Base-by-base conservation (phyloP, 176 grass and related monocot genomes). In the Luzula sylvatica region DNA sequence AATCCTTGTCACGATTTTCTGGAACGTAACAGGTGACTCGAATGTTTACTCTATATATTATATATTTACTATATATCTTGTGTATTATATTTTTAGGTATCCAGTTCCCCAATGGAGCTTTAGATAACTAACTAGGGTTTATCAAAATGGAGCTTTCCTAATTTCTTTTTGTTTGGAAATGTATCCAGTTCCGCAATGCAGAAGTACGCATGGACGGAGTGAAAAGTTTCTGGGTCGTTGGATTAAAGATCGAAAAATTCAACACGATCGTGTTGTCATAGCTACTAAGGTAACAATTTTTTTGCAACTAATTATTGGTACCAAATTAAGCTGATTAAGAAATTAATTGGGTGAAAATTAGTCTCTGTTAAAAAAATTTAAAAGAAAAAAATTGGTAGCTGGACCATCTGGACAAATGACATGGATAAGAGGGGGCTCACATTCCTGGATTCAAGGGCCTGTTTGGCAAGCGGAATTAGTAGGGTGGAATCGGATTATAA, bases 391-490 rank as follows among this genome's bases (percentile, higher is more conserved):
- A 52, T 23, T 88, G 89, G 80, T 88, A 8, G 53, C 89, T 0
- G 89, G 89, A 26, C 89, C 89, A 23, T 95, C 89, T 4, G 89
- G 83, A 5, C 80, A 88, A 56, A 88, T 95, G 89, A 78, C 61
- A 14, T 95, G 89, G 89, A 95, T 95, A 20, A 74, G 89, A 8
- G 66, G 54, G 7, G 84, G 83, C 22, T 83, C 90, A 2, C 22
- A 30, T 26, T 72, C 77, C 8, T 32, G n/a, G n/a, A n/a, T n/a
- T n/a, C n/a, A n/a, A n/a, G n/a, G n/a, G n/a, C n/a, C n/a, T n/a
- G n/a, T n/a, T n/a, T n/a, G n/a, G n/a, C n/a, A n/a, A n/a, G n/a
- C n/a, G n/a, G n/a, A n/a, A n/a, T n/a, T n/a, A n/a, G n/a, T n/a
- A n/a, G n/a, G n/a, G n/a, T n/a, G n/a, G n/a, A n/a, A n/a, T n/a